These are phyloP conservation scores for Ustilago loliicola DNA, from an alignment of 1,284 basidiomycete genomes.

Conservation along the genomic window DNA sequence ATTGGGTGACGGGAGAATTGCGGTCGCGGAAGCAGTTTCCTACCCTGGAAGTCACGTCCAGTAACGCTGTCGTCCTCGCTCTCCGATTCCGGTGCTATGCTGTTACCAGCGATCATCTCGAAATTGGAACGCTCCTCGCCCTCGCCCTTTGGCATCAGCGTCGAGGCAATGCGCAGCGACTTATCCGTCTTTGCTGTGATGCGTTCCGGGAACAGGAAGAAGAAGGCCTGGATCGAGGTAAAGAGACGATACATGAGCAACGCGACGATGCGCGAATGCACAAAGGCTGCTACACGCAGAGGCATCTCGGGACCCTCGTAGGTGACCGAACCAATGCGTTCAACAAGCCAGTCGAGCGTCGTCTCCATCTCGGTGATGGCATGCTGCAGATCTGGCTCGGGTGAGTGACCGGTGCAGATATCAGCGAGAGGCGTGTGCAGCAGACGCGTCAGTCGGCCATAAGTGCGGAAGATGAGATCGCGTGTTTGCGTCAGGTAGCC, in stretches of 20 bases:
- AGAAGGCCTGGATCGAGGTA: conserved; percentile 50
- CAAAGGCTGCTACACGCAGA: conserved; percentile 48
- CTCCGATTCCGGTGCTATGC: conserved; percentile 36
- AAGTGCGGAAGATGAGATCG: conserved; percentile 50
- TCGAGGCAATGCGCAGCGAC: conserved; percentile 51
- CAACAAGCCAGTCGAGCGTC: conserved; percentile 47
- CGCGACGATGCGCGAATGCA: conserved; percentile 47
- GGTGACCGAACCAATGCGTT: conserved; percentile 39
- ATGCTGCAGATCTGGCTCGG: conserved; percentile 59
- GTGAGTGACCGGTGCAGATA: conserved; percentile 50
- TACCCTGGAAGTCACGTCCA: conserved; percentile 43
- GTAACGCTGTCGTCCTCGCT: conserved; percentile 45
- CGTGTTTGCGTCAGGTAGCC: conserved; percentile 49
- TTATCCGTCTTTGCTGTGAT: conserved; percentile 45
- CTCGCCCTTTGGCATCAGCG: conserved; percentile 49
- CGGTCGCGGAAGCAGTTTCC: conserved; percentile 42
- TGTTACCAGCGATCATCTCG: conserved; percentile 47
- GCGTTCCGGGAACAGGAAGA: conserved; percentile 47
- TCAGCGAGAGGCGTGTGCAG: conserved; percentile 58
- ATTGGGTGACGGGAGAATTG: conserved; percentile 51
- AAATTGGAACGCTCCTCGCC: conserved; percentile 49
- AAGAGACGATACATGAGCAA: conserved; percentile 56
- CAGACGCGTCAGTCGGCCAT: conserved; percentile 52
- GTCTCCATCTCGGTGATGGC: conserved; percentile 59
- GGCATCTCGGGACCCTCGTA: conserved; percentile 56